Evolutionary conservation across 1,284 basidiomycete genomes (phyloP), one percentile per base, ranked within the genome.

Genomic region (Coriolopsis trogii): DNA sequence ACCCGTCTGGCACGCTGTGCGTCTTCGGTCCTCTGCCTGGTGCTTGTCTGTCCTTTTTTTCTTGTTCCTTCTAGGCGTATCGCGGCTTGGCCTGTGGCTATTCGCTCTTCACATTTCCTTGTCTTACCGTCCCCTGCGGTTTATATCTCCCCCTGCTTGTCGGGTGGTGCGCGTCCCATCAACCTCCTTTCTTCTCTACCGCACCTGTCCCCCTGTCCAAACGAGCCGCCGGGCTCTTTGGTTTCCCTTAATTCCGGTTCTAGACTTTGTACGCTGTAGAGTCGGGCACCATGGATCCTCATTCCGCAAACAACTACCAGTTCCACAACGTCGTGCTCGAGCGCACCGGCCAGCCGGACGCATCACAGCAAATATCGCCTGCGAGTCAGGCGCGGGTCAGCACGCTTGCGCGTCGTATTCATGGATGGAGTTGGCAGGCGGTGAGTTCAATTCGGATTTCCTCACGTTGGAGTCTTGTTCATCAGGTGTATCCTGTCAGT

Each of bases 371-470:
- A n/a, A n/a, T n/a, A n/a, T n/a, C n/a, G n/a, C n/a, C n/a, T n/a
- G n/a, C n/a, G n/a, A n/a, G n/a, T n/a, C n/a, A n/a, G n/a, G n/a
- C n/a, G n/a, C n/a, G n/a, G n/a, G 57, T 59, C 46, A 57, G 58
- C 46, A 33, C 49, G 15, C 62, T 76, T 12, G 72, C 73, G 6
- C 66, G 72, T 23, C 71, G 76, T 21, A 75, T 79, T 47, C 75
- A 79, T 63, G 75, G 77, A 29, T 78, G 76, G 76, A 71, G 72
- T 36, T 78, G 76, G 76, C 76, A 79, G 64, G 75, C 74, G 46
- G 76, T 78, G 56, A 24, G 74, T 68, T 6, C n/a, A n/a, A n/a
- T n/a, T n/a, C n/a, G n/a, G 26, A 21, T 16, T 10, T 18, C 43
- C 33, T 28, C 41, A 23, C 6, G 16, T 37, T 6, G 33, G n/a